Evolutionary conservation across 2,329 filamentous ascomycete species (phyloP).

Genomic region (Grosmannia huntii): DNA sequence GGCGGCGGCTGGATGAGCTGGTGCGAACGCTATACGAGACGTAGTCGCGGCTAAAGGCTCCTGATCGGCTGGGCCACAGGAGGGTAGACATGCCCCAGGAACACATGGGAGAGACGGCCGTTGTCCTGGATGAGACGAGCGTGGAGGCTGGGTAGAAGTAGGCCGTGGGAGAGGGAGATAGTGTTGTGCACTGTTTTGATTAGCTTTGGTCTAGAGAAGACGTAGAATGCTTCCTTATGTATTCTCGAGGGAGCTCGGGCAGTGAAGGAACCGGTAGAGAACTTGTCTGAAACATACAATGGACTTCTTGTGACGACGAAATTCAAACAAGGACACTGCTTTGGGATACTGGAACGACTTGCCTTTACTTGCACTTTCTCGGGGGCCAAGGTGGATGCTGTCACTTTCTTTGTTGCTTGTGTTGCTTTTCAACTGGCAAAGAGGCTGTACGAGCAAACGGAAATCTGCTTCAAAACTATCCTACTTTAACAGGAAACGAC

Average conservation of each 20-base stretch:
- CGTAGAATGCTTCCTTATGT: neutral
- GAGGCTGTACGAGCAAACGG: too few species aligned
- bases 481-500: too few species aligned
- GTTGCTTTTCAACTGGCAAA: neutral
- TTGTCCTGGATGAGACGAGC: too few species aligned
- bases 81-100: conserved; percentile 3
- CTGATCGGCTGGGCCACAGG: neutral
- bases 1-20: neutral
- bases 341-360: neutral
- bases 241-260: neutral
- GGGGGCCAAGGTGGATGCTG: neutral
- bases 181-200: neutral
- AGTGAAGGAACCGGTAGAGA: neutral
- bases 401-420: neutral
- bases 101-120: conserved; percentile 1
- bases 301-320: neutral
- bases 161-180: neutral
- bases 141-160: neutral
- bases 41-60: neutral
- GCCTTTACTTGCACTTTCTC: neutral
- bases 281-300: neutral
- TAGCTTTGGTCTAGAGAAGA: neutral
- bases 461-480: too few species aligned
- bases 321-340: neutral
- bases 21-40: neutral